Evolutionary conservation across 257 asterid genomes (phyloP).

Genomic region (Linderniella brevidens): DNA sequence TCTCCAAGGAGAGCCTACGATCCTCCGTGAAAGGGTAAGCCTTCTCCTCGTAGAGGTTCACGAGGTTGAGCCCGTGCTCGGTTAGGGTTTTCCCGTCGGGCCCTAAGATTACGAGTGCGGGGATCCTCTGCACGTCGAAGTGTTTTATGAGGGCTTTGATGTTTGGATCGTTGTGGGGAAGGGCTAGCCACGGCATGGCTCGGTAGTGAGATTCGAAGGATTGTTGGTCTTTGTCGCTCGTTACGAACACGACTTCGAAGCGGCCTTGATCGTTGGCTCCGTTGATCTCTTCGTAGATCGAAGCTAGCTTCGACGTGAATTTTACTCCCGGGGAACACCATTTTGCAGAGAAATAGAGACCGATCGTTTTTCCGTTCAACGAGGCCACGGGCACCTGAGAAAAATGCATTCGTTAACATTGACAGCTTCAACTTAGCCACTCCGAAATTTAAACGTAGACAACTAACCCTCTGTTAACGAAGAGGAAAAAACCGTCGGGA

Average conservation of each 20-base stretch:
- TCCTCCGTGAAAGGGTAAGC: constrained; percentile 48
- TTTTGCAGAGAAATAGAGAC: constrained; percentile 51
- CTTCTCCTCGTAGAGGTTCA: constrained; percentile 36
- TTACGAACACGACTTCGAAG: constrained; percentile 43
- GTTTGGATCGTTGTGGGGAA: constrained; percentile 37
- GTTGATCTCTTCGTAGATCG: constrained; percentile 35
- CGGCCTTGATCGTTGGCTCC: constrained; percentile 11
- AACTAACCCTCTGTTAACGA: no score
- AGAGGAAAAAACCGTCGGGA: no score
- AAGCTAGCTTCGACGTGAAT: constrained; percentile 33
- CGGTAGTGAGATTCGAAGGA: constrained; percentile 23
- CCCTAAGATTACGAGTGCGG: constrained; percentile 39
- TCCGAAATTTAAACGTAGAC: no score
- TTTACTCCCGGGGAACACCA: constrained; percentile 47
- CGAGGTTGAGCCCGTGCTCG: constrained; percentile 35
- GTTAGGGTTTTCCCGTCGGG: constrained; percentile 59
- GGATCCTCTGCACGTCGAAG: constrained; percentile 44
- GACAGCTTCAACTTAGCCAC: no score
- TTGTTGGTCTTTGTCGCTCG: constrained; percentile 36
- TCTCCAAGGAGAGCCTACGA: constrained; percentile 24
- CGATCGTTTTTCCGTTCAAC: constrained; percentile 39
- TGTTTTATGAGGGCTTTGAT: constrained; percentile 24
- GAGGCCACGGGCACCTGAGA: constrained; percentile 32
- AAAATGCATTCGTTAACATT: no score
- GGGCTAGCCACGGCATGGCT: constrained; percentile 61